A percentile compares a stretch with the other conserved stretches of the same genome.
phyloP scores from a whole-genome alignment of 2,329 filamentous ascomycete genomes.

The Fusarium sp. region DNA sequence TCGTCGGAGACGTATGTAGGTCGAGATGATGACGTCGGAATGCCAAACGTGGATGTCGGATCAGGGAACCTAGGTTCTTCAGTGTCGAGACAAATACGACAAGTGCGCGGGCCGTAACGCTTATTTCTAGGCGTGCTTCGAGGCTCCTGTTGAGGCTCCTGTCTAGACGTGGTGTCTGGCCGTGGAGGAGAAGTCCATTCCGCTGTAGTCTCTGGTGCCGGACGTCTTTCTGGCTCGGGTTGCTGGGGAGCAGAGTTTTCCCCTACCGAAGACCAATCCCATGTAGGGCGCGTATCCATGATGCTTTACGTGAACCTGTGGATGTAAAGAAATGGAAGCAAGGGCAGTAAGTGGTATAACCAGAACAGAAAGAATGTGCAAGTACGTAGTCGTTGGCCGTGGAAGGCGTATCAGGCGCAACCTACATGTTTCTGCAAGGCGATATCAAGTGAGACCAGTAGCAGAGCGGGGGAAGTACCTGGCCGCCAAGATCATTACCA shows the following conservation, averaged over 20 bases:
- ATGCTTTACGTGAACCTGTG: constrained; percentile 40
- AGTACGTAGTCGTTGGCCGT: constrained; percentile 31
- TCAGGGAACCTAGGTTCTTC: constrained; percentile 65
- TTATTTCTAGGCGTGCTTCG: constrained; percentile 34
- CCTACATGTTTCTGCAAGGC: constrained; percentile 49
- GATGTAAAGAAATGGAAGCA: constrained; percentile 34
- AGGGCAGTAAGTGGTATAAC: constrained; percentile 24
- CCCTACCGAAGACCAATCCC: constrained; percentile 49
- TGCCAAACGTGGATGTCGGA: constrained; percentile 51
- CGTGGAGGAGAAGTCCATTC: constrained; percentile 14
- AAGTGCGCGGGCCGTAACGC: constrained; percentile 80
- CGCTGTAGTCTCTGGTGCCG: constrained; percentile 15
- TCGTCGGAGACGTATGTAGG: constrained; percentile 80
- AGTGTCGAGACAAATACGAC: constrained; percentile 89
- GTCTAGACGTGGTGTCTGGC: constrained; percentile 12
- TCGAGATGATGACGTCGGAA: constrained; percentile 53
- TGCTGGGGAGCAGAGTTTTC: constrained; percentile 28
- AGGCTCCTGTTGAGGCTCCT: constrained; percentile 17
- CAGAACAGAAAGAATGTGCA: constrained; percentile 24
- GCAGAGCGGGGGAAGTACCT: constrained; percentile 43
- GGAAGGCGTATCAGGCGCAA: constrained; percentile 44
- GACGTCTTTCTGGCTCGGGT: constrained; percentile 26
- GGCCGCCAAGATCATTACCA: constrained; percentile 42
- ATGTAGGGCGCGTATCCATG: constrained; percentile 50
- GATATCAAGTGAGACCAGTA: constrained; percentile 25